A percentile compares a stretch with the other conserved stretches of the same genome.
These are phyloP conservation scores for Omphalotus olearius DNA, from an alignment of 1,284 basidiomycete genomes.

Conservation along the genomic window DNA sequence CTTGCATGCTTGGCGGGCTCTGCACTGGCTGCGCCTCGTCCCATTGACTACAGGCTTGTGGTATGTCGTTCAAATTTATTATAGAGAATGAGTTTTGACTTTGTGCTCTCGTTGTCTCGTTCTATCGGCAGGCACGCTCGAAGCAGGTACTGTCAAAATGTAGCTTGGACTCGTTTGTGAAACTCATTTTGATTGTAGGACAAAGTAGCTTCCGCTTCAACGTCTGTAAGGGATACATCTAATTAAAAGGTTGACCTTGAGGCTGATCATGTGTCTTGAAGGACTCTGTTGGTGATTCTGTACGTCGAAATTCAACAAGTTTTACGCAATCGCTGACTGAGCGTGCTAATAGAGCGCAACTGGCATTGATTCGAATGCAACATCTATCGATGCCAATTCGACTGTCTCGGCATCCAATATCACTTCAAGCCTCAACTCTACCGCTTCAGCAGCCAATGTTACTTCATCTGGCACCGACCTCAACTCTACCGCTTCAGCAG, in stretches of 20 bases:
- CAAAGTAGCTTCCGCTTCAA: background rate
- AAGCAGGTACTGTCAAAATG: background rate
- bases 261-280: background rate
- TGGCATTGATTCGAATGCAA: background rate
- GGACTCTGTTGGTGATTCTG: background rate
- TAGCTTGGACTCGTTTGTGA: background rate
- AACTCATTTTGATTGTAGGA: background rate
- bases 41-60: constrained; percentile 18
- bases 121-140: background rate
- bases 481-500: background rate
- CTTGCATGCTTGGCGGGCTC: constrained; percentile 21
- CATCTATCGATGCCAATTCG: background rate
- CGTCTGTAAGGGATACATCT: background rate
- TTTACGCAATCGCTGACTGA: background rate
- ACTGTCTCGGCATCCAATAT: background rate
- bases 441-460: background rate
- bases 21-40: constrained; percentile 23
- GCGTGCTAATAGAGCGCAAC: background rate
- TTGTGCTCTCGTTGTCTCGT: background rate
- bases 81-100: no score
- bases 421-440: background rate
- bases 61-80: constrained; percentile 8
- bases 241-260: background rate
- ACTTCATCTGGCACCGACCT: background rate
- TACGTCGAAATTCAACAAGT: background rate